Evolutionary conservation across 2,329 filamentous ascomycete species (phyloP), one percentile per base, ranked within the genome.

Genomic region (Fonsecaea erecta): DNA sequence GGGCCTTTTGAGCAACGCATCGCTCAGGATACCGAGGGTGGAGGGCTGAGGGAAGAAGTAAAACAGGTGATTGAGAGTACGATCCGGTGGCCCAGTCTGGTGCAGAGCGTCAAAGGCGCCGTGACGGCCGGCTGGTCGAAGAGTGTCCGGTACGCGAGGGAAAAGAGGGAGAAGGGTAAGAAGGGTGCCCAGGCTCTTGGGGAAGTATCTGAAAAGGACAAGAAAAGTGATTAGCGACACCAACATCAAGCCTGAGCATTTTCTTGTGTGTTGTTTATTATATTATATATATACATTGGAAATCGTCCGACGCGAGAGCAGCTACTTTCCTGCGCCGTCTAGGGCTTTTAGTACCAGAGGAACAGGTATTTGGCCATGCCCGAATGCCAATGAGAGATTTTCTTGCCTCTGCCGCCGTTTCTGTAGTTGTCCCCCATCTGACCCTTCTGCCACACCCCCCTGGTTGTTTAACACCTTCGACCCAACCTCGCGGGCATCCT

Each of bases 51-150:
- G 48, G 81, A 86, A 28, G 88, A 90, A 70, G 87, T 98, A 18
- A 85, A 88, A 35, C 83, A 84, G 40, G 90, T 93, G 46, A 93
- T 99, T 74, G 90, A 88, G 74, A 90, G 90, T 75, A 98, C 96
- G 0, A 92, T 98, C 72, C 86, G 87, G 62, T 98, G 95, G 95
- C 93, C 95, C 0, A 95, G 92, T 73, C 92, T 91, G 1, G 88
- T 88, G 4, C 94, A 99, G 78, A 95, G 88, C 60, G 75, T 94
- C 68, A 99, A 99, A 79, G 89, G 93, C 1, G 76, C 90, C 1
- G 77, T 97, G 52, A 98, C 93, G 1, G 88, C 90, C 0, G 96
- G 95, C 0, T 75, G 90, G 16, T 75, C 81, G 6, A 86, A 88
- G 72, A 89, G 89, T 5, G 84, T 85, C 81, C 85, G 88, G 68